phyloP scores from a whole-genome alignment of 441 rosid genomes.

The Pelargonium cotyledonis region DNA sequence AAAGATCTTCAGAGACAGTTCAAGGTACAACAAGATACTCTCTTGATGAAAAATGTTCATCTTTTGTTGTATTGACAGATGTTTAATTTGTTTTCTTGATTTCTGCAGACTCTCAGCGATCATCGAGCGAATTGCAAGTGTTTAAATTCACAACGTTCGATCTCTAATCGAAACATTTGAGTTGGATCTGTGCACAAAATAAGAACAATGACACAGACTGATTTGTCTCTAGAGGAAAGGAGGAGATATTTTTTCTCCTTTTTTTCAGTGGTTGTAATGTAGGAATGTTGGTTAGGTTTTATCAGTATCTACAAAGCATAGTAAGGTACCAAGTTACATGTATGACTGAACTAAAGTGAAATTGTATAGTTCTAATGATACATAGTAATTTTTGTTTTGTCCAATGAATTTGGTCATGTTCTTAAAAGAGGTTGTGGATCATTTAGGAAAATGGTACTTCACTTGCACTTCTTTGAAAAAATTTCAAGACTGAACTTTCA shows the following conservation, averaged over 20 bases:
- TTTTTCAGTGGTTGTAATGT: neutral
- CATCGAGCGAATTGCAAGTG: constrained; percentile 53
- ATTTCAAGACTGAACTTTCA: too few species aligned
- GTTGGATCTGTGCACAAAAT: constrained; percentile 22
- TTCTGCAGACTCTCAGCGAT: constrained; percentile 43
- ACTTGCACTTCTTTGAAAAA: too few species aligned
- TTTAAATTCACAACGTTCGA: constrained; percentile 29
- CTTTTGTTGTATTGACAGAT: neutral
- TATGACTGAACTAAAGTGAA: neutral
- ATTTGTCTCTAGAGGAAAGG: neutral
- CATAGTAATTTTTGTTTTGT: too few species aligned
- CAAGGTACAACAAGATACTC: constrained; percentile 28
- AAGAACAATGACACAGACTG: neutral
- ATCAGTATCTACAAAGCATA: too few species aligned
- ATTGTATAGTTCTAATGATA: neutral
- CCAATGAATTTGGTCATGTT: too few species aligned
- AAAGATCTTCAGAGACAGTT: constrained; percentile 52
- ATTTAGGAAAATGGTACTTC: too few species aligned
- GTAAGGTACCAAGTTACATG: neutral
- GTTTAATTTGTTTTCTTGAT: constrained; percentile 12
- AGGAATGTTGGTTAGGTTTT: neutral
- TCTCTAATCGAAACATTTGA: constrained; percentile 30
- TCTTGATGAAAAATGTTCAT: constrained; percentile 1
- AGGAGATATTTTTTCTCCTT: neutral
- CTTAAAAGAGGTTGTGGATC: too few species aligned